phyloP scores from a whole-genome alignment of 2,329 filamentous ascomycete genomes.

The Metarhizium anisopliae region DNA sequence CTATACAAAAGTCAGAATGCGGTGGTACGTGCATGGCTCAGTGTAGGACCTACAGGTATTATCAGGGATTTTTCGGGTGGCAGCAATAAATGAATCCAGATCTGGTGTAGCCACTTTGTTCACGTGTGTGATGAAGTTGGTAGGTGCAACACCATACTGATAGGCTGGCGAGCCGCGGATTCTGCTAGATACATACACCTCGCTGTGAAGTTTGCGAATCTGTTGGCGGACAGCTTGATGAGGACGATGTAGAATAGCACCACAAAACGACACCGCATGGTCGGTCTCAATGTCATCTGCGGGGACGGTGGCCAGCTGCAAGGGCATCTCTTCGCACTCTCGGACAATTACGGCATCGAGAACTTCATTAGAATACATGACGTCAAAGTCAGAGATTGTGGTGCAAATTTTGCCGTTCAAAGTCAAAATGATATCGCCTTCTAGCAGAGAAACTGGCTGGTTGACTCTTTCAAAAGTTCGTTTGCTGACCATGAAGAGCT shows the following conservation, averaged over 20 bases:
- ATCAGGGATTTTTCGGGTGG: constrained; percentile 81
- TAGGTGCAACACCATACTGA: constrained; percentile 86
- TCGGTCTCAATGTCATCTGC: constrained; percentile 90
- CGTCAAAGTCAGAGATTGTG: constrained; percentile 81
- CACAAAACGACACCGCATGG: constrained; percentile 88
- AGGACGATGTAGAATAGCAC: constrained; percentile 83
- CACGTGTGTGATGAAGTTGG: constrained; percentile 95
- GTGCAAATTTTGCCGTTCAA: constrained; percentile 91
- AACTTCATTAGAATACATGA: constrained; percentile 86
- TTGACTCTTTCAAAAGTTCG: constrained; percentile 56
- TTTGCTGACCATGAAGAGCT: constrained; percentile 98
- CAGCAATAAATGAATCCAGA: constrained; percentile 68
- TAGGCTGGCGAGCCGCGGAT: constrained; percentile 76
- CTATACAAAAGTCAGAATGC: constrained; percentile 25
- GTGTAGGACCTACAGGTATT: constrained; percentile 64
- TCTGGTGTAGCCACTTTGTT: constrained; percentile 82
- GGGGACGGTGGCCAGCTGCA: constrained; percentile 75
- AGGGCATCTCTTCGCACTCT: constrained; percentile 66
- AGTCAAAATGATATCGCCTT: constrained; percentile 87
- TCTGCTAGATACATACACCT: constrained; percentile 89
- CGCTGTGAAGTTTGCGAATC: constrained; percentile 91
- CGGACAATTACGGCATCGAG: constrained; percentile 83
- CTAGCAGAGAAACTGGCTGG: constrained; percentile 53
- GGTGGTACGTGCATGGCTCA: too few species aligned
- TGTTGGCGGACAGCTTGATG: constrained; percentile 96